These are phyloP conservation scores for Fraxinus quadrangulata DNA, from an alignment of 257 asterid genomes.

Conservation along the genomic window DNA sequence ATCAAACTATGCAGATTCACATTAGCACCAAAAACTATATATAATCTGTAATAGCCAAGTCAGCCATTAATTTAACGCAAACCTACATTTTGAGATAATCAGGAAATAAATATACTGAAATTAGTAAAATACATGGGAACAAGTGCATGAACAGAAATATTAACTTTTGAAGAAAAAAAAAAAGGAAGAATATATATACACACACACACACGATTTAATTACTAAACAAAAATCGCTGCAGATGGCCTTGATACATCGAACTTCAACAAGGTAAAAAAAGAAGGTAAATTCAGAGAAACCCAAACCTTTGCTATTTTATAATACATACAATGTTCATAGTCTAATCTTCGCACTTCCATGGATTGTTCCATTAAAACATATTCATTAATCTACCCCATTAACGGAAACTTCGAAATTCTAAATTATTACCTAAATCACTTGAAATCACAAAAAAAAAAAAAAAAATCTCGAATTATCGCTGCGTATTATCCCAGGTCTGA, in stretches of 20 bases:
- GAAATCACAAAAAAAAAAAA: neutral
- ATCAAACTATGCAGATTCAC: neutral
- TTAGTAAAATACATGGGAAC: neutral
- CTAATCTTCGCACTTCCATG: too few species aligned
- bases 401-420: neutral
- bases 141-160: neutral
- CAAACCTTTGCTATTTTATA: neutral
- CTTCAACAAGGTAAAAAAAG: neutral
- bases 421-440: slow-evolving; percentile 4
- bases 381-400: neutral
- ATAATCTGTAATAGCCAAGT: slow-evolving; percentile 2
- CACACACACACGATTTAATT: too few species aligned
- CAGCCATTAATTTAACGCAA: neutral
- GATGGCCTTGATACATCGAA: neutral
- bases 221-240: neutral
- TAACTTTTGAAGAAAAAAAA: neutral
- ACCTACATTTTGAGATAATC: neutral
- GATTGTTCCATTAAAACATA: too few species aligned
- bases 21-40: neutral
- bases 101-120: neutral
- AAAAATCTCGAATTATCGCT: neutral
- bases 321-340: neutral
- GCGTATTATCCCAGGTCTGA: neutral
- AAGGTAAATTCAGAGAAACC: neutral
- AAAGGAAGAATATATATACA: neutral